Evolutionary conservation across 192 early-diverging fungal species (phyloP).

Genomic region (Gorgonomyces haynaldii): DNA sequence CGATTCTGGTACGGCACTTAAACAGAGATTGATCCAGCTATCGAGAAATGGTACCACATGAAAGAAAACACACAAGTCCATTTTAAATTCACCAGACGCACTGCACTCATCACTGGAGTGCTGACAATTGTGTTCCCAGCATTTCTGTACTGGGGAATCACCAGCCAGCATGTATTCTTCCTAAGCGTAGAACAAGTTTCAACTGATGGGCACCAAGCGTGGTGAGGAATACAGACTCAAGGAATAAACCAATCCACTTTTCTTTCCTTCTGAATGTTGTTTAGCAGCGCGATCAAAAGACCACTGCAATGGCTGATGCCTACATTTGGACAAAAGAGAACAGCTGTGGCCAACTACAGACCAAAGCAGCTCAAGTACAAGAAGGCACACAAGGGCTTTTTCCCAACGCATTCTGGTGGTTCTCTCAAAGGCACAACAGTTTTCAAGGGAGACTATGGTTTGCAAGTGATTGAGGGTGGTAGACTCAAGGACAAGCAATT

Average conservation of each 20-base stretch:
- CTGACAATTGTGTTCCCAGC: neutral
- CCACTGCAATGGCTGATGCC: no score
- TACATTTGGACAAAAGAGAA: conserved; percentile 8
- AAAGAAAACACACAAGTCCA: conserved; percentile 2
- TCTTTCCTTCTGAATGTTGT: no score
- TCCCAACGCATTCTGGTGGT: conserved; percentile 67
- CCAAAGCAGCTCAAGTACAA: conserved; percentile 64
- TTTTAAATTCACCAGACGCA: conserved; percentile 5
- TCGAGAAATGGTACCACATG: conserved; percentile 9
- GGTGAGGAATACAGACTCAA: no score
- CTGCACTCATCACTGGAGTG: neutral
- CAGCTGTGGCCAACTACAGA: conserved; percentile 46
- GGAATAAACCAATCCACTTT: no score
- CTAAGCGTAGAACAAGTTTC: no score
- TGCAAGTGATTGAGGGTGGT: conserved; percentile 75
- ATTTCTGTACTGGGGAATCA: conserved; percentile 3
- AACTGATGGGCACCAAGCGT: no score
- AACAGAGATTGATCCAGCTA: conserved; percentile 2
- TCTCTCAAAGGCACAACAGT: conserved; percentile 81
- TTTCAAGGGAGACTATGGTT: conserved; percentile 82
- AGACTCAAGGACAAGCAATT: conserved; percentile 74
- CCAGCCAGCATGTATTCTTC: no score
- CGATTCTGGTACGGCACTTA: neutral
- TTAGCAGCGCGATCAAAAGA: no score
- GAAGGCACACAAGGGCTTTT: conserved; percentile 82